A percentile compares a stretch with the other conserved stretches of the same genome.
phyloP scores from a whole-genome alignment of 345 rosid genomes.

The Gossypium turneri region DNA sequence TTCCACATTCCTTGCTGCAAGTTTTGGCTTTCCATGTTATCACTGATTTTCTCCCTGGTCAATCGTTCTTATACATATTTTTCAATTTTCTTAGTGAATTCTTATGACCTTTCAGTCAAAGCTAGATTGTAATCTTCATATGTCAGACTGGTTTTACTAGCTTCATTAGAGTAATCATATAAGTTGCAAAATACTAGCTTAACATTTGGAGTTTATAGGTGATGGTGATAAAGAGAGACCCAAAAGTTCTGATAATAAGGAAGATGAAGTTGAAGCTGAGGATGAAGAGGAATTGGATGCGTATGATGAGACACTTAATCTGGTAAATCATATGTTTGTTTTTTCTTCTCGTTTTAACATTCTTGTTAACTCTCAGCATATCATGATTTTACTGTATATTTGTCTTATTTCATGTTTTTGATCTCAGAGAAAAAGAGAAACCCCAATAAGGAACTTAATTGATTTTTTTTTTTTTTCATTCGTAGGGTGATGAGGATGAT shows the following conservation, averaged over 20 bases:
- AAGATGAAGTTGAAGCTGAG: slow-evolving; percentile 44
- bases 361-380: background rate
- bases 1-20: background rate
- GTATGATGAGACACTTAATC: slow-evolving; percentile 54
- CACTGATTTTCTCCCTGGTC: background rate
- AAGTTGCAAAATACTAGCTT: slow-evolving; percentile 6
- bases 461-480: background rate
- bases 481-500: slow-evolving; percentile 56
- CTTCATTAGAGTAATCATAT: background rate
- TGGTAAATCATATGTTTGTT: slow-evolving; percentile 33
- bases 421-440: background rate
- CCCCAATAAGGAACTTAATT: background rate
- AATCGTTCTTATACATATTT: background rate
- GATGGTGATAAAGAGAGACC: slow-evolving; percentile 37
- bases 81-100: background rate
- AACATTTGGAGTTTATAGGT: slow-evolving; percentile 26
- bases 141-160: slow-evolving; percentile 2
- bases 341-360: slow-evolving; percentile 6
- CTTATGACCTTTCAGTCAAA: background rate
- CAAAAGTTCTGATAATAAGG: slow-evolving; percentile 36
- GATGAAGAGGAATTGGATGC: slow-evolving; percentile 68
- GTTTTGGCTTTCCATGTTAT: background rate
- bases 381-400: background rate
- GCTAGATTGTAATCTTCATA: background rate
- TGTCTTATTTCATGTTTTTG: background rate